Evolutionary conservation across 2,329 filamentous ascomycete genomes (phyloP).

Genomic region (Podosphaera fusca): DNA sequence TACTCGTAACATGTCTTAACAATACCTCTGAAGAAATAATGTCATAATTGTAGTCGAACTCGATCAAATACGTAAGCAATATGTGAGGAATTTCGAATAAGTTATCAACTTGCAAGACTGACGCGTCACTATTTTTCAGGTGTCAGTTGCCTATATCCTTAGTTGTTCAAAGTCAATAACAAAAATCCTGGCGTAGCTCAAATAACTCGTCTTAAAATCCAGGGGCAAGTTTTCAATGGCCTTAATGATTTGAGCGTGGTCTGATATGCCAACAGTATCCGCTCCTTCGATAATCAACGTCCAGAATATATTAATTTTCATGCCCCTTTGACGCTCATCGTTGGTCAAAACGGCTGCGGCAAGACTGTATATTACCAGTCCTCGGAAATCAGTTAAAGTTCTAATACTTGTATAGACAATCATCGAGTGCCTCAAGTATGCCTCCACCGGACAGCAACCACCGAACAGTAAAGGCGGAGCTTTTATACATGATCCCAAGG

Average conservation of each 20-base stretch:
- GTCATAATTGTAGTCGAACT: no score
- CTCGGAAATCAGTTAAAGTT: neutral
- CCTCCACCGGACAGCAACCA: slow-evolving; percentile 78
- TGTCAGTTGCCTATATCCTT: no score
- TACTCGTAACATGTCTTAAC: no score
- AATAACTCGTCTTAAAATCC: slow-evolving; percentile 1
- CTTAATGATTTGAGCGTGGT: neutral
- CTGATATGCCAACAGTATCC: slow-evolving; percentile 26
- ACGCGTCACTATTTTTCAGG: no score
- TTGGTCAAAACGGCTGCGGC: slow-evolving; percentile 89
- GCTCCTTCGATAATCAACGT: slow-evolving; percentile 60
- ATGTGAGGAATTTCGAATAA: no score
- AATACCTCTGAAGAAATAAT: no score
- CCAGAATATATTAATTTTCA: slow-evolving; percentile 71
- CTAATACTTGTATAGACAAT: slow-evolving; percentile 37
- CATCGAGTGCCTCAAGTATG: slow-evolving; percentile 96
- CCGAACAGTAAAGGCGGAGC: slow-evolving; percentile 73
- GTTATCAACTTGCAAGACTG: no score
- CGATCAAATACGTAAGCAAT: no score
- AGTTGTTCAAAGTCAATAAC: no score
- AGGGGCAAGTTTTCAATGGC: neutral
- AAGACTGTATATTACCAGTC: slow-evolving; percentile 40
- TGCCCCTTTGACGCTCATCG: slow-evolving; percentile 80
- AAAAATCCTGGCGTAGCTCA: neutral
- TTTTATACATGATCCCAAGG: slow-evolving; percentile 93